Evolutionary conservation across 768 basidiomycete species (phyloP).

Genomic region (Mycena metata): DNA sequence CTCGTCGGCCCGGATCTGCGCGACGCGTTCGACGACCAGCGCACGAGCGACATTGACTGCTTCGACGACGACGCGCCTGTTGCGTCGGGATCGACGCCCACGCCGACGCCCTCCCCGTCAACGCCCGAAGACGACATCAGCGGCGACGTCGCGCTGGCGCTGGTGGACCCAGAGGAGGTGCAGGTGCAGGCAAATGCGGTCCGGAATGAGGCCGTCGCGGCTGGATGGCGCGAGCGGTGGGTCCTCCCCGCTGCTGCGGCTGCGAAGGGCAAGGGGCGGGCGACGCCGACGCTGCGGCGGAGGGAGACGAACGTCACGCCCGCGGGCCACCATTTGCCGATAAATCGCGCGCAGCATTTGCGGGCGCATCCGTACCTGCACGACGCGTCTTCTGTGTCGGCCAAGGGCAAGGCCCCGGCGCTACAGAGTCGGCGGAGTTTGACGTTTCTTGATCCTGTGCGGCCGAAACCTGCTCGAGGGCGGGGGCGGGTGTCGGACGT

Average conservation of each 20-base stretch:
- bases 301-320: conserved; percentile 63
- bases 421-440: conserved; percentile 43
- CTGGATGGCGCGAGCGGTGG: conserved; percentile 70
- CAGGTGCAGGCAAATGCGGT: conserved; percentile 44
- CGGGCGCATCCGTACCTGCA: conserved; percentile 40
- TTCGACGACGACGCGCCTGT: conserved; percentile 47
- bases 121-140: conserved; percentile 44
- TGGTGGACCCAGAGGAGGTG: conserved; percentile 46
- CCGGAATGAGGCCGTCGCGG: conserved; percentile 59
- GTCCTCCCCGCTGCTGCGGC: conserved; percentile 42
- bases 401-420: conserved; percentile 30
- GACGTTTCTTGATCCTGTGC: conserved; percentile 40
- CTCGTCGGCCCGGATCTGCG: conserved; percentile 60
- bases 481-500: conserved; percentile 18
- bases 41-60: conserved; percentile 61
- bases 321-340: conserved; percentile 50
- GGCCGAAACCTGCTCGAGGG: conserved; percentile 13
- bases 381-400: conserved; percentile 30
- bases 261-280: conserved; percentile 56
- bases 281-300: conserved; percentile 49
- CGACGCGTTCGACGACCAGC: conserved; percentile 57
- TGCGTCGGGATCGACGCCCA: conserved; percentile 43
- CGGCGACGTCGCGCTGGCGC: conserved; percentile 42
- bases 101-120: conserved; percentile 42
- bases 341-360: conserved; percentile 31